Conservation (phyloP, 2,329 filamentous ascomycete species). For the Cladophialophora yegresii region DNA sequence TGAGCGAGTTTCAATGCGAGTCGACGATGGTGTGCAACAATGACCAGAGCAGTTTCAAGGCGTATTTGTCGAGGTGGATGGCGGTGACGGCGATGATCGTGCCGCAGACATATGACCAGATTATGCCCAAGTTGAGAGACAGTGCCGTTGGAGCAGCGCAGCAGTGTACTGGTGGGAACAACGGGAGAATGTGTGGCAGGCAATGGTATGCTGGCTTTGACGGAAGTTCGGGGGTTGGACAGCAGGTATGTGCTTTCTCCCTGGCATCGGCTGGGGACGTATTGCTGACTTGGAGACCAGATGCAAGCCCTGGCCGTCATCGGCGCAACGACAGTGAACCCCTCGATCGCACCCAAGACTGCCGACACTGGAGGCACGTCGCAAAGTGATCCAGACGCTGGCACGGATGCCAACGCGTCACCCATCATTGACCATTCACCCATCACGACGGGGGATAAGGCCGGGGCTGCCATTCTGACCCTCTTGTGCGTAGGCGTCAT, state of each 20-base stretch:
- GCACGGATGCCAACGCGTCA: slow-evolving; percentile 29
- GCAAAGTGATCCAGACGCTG: slow-evolving; percentile 44
- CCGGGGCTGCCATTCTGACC: slow-evolving; percentile 46
- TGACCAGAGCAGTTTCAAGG: slow-evolving; percentile 74
- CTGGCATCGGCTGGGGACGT: neutral
- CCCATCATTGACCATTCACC: slow-evolving; percentile 17
- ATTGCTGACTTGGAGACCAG: slow-evolving; percentile 21
- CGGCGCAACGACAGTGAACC: slow-evolving; percentile 59
- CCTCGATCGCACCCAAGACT: slow-evolving; percentile 54
- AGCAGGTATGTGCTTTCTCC: slow-evolving; percentile 51
- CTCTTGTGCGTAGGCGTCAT: slow-evolving; percentile 39
- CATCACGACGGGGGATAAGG: slow-evolving; percentile 43
- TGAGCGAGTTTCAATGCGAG: slow-evolving; percentile 70
- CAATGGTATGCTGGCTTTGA: slow-evolving; percentile 63
- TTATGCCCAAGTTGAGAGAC: slow-evolving; percentile 60
- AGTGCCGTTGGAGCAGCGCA: slow-evolving; percentile 63
- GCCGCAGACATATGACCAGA: slow-evolving; percentile 57
- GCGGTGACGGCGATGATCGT: slow-evolving; percentile 63
- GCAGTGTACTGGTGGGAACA: slow-evolving; percentile 62
- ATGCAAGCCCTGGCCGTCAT: slow-evolving; percentile 68
- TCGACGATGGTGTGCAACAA: slow-evolving; percentile 61
- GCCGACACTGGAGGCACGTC: slow-evolving; percentile 60
- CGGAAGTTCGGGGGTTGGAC: slow-evolving; percentile 62
- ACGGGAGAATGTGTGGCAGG: slow-evolving; percentile 64
- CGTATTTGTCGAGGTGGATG: slow-evolving; percentile 68